Evolutionary conservation across 306 rosid species (phyloP).

Genomic region (Acacia crassicarpa): DNA sequence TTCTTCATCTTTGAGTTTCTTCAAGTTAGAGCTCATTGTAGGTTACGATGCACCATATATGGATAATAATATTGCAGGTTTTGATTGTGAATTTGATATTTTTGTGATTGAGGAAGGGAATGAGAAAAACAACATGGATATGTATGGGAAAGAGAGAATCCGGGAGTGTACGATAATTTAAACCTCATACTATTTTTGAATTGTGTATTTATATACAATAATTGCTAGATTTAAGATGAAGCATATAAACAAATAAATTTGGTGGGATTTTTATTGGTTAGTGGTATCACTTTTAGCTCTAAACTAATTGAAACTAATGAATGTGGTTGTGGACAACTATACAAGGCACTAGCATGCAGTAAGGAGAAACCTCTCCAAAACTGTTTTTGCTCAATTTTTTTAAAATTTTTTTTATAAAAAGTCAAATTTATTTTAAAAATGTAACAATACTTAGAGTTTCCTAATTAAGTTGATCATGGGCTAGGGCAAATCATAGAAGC

Average conservation of each 20-base stretch:
- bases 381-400: no score
- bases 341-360: neutral
- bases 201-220: neutral
- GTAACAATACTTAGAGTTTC: no score
- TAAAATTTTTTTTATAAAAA: no score
- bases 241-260: neutral
- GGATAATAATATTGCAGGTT: neutral
- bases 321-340: neutral
- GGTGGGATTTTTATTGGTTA: neutral
- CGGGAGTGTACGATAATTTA: conserved; percentile 4
- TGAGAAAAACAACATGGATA: conserved; percentile 25
- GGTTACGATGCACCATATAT: neutral
- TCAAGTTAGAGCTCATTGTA: conserved; percentile 32
- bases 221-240: conserved; percentile 3
- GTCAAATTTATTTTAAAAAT: no score
- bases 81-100: neutral
- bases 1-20: neutral
- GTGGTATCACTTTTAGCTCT: neutral
- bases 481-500: no score
- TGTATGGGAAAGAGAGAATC: conserved; percentile 24
- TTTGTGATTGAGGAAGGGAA: conserved; percentile 26
- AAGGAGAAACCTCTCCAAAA: neutral
- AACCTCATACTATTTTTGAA: conserved; percentile 37
- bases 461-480: no score
- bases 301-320: neutral